Conservation (phyloP, 1,139 yeast species). For the Geotrichum histeridarum region DNA sequence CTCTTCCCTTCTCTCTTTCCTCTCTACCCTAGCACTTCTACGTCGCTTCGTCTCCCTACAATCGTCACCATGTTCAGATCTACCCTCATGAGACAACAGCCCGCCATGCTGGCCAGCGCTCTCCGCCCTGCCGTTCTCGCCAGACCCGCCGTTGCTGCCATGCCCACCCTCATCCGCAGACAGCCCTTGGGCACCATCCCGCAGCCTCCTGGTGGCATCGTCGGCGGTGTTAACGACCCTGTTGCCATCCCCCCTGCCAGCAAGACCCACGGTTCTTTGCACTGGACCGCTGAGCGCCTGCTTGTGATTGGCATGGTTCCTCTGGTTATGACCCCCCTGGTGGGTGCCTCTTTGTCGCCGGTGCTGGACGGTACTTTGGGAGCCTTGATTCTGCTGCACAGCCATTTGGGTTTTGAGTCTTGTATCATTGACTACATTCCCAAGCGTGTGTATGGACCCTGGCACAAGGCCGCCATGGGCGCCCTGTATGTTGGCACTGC, state of each 20-base stretch:
- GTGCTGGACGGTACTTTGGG: conserved; percentile 65
- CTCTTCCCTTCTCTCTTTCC: conserved; percentile 2
- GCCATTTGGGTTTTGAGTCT: conserved; percentile 75
- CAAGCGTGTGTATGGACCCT: conserved; percentile 67
- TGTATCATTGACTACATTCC: conserved; percentile 91
- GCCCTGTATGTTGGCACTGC: conserved; percentile 56
- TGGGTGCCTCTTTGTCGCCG: conserved; percentile 59
- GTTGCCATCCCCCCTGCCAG: conserved; percentile 57
- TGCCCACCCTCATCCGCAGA: conserved; percentile 40
- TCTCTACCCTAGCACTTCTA: neutral
- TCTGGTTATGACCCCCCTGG: conserved; percentile 63
- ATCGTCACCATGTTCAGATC: conserved; percentile 17
- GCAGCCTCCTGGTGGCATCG: conserved; percentile 40
- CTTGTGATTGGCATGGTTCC: conserved; percentile 71
- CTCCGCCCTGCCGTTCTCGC: conserved; percentile 13
- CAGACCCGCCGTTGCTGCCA: conserved; percentile 9
- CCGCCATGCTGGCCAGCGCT: conserved; percentile 10
- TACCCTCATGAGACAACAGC: conserved; percentile 15
- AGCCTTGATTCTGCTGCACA: conserved; percentile 61
- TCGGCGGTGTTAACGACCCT: conserved; percentile 79
- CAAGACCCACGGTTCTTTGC: conserved; percentile 73
- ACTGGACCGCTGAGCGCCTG: conserved; percentile 79
- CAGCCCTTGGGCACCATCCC: conserved; percentile 38
- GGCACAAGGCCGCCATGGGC: conserved; percentile 57
- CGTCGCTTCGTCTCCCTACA: neutral